Evolutionary conservation across 2,329 filamentous ascomycete genomes (phyloP), one percentile per base, ranked within the genome.

Genomic region (Cercospora beticola): DNA sequence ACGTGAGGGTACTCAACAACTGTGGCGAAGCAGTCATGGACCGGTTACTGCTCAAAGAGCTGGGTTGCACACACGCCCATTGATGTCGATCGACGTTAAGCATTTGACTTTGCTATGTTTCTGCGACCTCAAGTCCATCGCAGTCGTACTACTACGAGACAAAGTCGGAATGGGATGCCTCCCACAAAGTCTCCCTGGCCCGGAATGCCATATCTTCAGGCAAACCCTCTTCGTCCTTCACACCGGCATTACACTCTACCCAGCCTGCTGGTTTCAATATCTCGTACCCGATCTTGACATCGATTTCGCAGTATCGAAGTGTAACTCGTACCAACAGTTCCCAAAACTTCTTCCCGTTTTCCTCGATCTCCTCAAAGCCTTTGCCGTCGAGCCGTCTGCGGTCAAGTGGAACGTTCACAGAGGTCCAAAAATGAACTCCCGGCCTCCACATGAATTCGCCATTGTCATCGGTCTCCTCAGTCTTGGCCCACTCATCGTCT

Each of bases 111-210:
- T 4, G 46, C n/a, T 52, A 52, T 26, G 31, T 33, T 26, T 26
- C 21, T 16, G 23, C 46, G 8, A 21, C 2, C 10, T 26, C 46
- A 12, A 52, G 18, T 14, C 21, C 10, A 26, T 26, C 46, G 5
- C 9, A 52, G 46, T 10, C 3, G 21, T 5, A 26, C 4, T 36
- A 14, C 61, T 30, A 58, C 62, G 65, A 62, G 6, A 56, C n/a
- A 26, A 68, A 70, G 3, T 63, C 52, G 5, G 62, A 66, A 49
- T 66, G 68, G 9, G 18, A 40, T 2, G 26, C 49, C 1, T 70
- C 66, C 63, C 68, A 68, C 12, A 70, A 6, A 3, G 43, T 46
- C n/a, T 70, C 66, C 59, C 12, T 16, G 4, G 64, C 43, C 14
- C 14, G 16, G 26, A 68, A 68, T 14, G 62, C 66, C 52, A 62